Base-by-base conservation (phyloP, 352 stramenopile genomes). In the Globisporangium carolinianum region DNA sequence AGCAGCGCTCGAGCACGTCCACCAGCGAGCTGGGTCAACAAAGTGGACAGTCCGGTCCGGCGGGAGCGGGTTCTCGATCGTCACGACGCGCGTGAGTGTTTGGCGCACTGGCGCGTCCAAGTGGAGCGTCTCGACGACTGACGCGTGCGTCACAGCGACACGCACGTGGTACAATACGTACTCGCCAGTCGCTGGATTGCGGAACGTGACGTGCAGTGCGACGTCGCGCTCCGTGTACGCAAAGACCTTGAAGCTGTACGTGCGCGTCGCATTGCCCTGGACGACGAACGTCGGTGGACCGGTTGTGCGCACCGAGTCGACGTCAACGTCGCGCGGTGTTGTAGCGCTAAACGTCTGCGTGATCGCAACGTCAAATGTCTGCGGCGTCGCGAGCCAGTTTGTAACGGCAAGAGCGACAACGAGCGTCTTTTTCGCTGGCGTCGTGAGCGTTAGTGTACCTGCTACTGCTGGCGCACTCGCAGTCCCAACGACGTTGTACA, bases 1-100 rank as follows among this genome's bases (percentile, higher is more conserved):
- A 14, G 73, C 69, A n/a, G 76, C 66, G 39, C 70, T 86, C 50
- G 89, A 86, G 53, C 80, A 89, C 49, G 75, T 79, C 91, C 90
- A 97, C 86, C 83, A 96, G 5, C 71, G 67, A 14, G 71, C 57
- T 52, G 66, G 70, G 58, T 94, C 75, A 3, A 65, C 67, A 50
- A 93, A 94, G 2, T 71, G 67, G 15, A 96, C 73, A 2, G 58
- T 45, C 18, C 57, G 68, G 11, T 80, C 68, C 0, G 43, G 54
- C 8, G 70, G 63, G 24, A 98, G 89, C 24, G 91, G 91, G 51
- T 98, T 98, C 42, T 95, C 90, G 47, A 98, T 95, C n/a, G 79
- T 76, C 51, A 98, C 74, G 5, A 81, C 62, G 51, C 89, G 88
- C 61, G 83, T 83, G 15, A 92, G 65, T 1, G 77, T 73, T 47